Conservation (phyloP, 2,329 filamentous ascomycete species). For the Cladosporium colombiae region DNA sequence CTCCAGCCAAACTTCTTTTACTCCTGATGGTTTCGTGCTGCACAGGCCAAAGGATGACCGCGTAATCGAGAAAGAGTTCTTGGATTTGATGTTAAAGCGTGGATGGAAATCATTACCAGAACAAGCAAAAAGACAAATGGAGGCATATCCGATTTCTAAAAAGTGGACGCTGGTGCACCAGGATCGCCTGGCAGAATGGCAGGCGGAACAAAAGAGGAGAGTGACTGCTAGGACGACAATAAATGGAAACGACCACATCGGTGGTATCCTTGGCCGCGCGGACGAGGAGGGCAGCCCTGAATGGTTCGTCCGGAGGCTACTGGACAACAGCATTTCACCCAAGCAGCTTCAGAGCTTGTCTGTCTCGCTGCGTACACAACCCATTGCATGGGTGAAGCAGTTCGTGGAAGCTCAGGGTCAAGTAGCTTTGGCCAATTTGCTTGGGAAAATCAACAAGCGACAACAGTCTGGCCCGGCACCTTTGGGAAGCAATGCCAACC, state of each 20-base stretch:
- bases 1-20: conserved; percentile 51
- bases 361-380: conserved; percentile 92
- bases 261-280: conserved; percentile 68
- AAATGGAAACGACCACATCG: conserved; percentile 56
- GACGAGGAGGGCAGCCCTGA: conserved; percentile 96
- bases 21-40: conserved; percentile 60
- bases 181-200: conserved; percentile 88
- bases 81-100: conserved; percentile 93
- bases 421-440: conserved; percentile 89
- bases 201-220: conserved; percentile 88
- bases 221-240: conserved; percentile 68
- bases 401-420: conserved; percentile 98
- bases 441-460: conserved; percentile 90
- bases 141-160: conserved; percentile 88
- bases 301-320: conserved; percentile 95
- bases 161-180: conserved; percentile 98
- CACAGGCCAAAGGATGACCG: conserved; percentile 76
- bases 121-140: conserved; percentile 91
- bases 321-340: conserved; percentile 90
- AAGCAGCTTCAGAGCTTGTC: conserved; percentile 92
- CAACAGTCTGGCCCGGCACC: conserved; percentile 72
- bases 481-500: conserved; percentile 53
- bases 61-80: conserved; percentile 86
- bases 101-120: conserved; percentile 97
- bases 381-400: conserved; percentile 92